Evolutionary conservation across 2,329 filamentous ascomycete genomes (phyloP).

Genomic region (Graphiopsis chlorocephala): DNA sequence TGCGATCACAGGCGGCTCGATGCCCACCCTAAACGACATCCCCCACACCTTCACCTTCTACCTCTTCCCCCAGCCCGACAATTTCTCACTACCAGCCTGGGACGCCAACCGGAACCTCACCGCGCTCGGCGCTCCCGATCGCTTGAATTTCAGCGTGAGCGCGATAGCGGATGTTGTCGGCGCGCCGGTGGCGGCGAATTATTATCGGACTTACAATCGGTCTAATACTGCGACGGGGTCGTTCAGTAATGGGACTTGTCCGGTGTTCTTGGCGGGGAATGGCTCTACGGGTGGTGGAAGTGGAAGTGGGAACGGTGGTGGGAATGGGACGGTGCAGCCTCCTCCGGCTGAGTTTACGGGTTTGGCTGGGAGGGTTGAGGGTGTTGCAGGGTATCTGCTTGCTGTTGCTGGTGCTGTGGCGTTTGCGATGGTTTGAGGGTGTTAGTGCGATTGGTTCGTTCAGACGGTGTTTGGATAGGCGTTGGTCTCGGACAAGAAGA

Average conservation of each 20-base stretch:
- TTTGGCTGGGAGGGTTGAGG: constrained; percentile 6
- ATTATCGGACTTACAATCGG: constrained; percentile 25
- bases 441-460: neutral
- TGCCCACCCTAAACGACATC: constrained; percentile 28
- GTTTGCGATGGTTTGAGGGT: constrained; percentile 5
- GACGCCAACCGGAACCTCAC: constrained; percentile 20
- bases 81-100: constrained; percentile 23
- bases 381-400: neutral
- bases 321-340: constrained; percentile 30
- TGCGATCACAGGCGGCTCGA: constrained; percentile 1
- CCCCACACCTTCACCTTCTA: constrained; percentile 33
- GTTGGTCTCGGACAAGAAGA: neutral
- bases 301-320: neutral
- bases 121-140: constrained; percentile 15
- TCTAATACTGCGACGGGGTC: constrained; percentile 19
- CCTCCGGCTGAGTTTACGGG: constrained; percentile 28
- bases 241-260: constrained; percentile 20
- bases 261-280: neutral
- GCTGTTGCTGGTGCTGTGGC: neutral
- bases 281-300: neutral
- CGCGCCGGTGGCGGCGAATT: constrained; percentile 29
- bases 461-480: neutral
- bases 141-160: constrained; percentile 27
- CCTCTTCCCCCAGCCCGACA: constrained; percentile 29
- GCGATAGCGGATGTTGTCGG: constrained; percentile 24